These are phyloP conservation scores for Trichoderma breve DNA, from an alignment of 2,329 filamentous ascomycete species.

Conservation along the genomic window DNA sequence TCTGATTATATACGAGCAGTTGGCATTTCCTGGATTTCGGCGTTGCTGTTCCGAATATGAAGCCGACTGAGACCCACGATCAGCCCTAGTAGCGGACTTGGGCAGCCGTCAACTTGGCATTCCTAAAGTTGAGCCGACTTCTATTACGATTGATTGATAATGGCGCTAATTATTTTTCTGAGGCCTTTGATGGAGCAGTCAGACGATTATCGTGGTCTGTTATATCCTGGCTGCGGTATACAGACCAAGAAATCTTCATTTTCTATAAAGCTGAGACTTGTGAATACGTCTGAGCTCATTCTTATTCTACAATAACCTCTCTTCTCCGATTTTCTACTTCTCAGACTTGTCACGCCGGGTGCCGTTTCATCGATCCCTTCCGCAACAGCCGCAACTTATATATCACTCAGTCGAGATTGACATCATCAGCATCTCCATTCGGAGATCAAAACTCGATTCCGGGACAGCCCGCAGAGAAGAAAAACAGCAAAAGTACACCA, in stretches of 20 bases:
- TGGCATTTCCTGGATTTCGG: not conserved
- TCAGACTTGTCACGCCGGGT: not conserved
- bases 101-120: not conserved
- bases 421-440: not conserved
- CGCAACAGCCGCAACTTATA: not conserved
- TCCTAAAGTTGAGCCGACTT: not conserved
- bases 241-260: not conserved
- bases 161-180: not conserved
- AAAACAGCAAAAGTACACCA: not conserved
- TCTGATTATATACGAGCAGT: not conserved
- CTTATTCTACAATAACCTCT: not conserved
- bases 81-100: not conserved
- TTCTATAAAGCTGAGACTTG: not conserved
- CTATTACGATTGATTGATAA: not conserved
- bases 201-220: not conserved
- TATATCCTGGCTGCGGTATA: not conserved
- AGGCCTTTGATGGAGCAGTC: not conserved
- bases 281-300: not conserved
- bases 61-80: conserved; percentile 3
- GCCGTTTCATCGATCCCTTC: not conserved
- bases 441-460: not conserved
- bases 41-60: not conserved
- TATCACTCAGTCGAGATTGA: not conserved
- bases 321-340: not conserved
- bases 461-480: not conserved